These are phyloP conservation scores for Fusarium odoratissimum DNA, from an alignment of 2,329 filamentous ascomycete genomes.

Conservation along the genomic window DNA sequence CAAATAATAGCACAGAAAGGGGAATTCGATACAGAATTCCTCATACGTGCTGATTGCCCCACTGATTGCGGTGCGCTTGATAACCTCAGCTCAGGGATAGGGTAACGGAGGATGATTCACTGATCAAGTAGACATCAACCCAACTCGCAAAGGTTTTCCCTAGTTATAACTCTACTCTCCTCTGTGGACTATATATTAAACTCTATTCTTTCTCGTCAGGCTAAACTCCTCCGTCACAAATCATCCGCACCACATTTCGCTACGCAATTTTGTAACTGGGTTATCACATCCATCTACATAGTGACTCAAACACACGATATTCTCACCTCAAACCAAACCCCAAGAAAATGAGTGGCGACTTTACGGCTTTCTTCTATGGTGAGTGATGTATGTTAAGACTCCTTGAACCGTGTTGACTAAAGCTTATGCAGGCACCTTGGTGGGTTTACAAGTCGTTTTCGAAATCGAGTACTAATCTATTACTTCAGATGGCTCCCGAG, in stretches of 20 bases:
- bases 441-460: constrained; percentile 29
- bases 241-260: not conserved
- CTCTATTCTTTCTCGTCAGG: not conserved
- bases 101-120: constrained; percentile 27
- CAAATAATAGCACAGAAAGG: not conserved
- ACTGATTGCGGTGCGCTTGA: constrained; percentile 8
- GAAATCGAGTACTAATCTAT: constrained; percentile 37
- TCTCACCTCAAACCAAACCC: not conserved
- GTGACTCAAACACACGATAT: not conserved
- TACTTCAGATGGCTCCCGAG: constrained; percentile 77
- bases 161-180: not conserved
- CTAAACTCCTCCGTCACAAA: not conserved
- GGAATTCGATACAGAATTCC: not conserved
- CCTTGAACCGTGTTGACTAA: not conserved
- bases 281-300: not conserved
- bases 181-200: not conserved
- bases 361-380: constrained; percentile 70
- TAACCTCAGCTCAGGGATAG: constrained; percentile 7
- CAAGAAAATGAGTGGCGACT: constrained; percentile 54
- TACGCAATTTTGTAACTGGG: not conserved
- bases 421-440: constrained; percentile 50
- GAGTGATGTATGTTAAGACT: constrained; percentile 17
- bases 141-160: not conserved
- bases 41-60: constrained; percentile 19
- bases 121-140: not conserved